These are phyloP conservation scores for Nidularia pulvinata DNA, from an alignment of 768 basidiomycete genomes.

Conservation along the genomic window DNA sequence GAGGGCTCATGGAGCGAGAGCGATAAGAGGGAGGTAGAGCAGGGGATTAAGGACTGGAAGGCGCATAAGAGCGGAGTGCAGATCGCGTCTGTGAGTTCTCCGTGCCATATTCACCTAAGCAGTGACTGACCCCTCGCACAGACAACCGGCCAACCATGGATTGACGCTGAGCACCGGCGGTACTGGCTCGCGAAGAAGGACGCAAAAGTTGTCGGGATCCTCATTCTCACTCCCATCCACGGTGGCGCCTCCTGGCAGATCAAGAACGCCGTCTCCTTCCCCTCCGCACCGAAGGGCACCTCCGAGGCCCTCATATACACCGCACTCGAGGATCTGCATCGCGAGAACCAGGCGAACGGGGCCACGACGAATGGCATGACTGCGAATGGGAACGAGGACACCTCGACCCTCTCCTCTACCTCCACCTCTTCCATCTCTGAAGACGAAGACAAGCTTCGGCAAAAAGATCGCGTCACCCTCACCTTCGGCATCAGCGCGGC, in stretches of 20 bases:
- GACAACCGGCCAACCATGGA: slow-evolving; percentile 51
- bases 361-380: slow-evolving; percentile 1
- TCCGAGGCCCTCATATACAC: slow-evolving; percentile 51
- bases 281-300: slow-evolving; percentile 49
- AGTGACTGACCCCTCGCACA: slow-evolving; percentile 9
- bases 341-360: slow-evolving; percentile 20
- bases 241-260: slow-evolving; percentile 42
- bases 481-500: slow-evolving; percentile 52
- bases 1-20: slow-evolving; percentile 37
- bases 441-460: slow-evolving; percentile 1
- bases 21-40: slow-evolving; percentile 44
- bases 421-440: neutral
- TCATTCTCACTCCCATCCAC: slow-evolving; percentile 49
- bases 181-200: slow-evolving; percentile 54
- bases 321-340: slow-evolving; percentile 39
- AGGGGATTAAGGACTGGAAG: slow-evolving; percentile 59
- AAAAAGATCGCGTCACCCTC: slow-evolving; percentile 26
- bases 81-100: slow-evolving; percentile 41
- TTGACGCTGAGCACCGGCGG: slow-evolving; percentile 51
- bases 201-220: slow-evolving; percentile 36
- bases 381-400: neutral
- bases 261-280: slow-evolving; percentile 57
- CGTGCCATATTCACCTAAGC: neutral
- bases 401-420: neutral
- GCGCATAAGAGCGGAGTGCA: slow-evolving; percentile 52